Conservation (phyloP, 208 protist species). For the Leishmania arabica region DNA sequence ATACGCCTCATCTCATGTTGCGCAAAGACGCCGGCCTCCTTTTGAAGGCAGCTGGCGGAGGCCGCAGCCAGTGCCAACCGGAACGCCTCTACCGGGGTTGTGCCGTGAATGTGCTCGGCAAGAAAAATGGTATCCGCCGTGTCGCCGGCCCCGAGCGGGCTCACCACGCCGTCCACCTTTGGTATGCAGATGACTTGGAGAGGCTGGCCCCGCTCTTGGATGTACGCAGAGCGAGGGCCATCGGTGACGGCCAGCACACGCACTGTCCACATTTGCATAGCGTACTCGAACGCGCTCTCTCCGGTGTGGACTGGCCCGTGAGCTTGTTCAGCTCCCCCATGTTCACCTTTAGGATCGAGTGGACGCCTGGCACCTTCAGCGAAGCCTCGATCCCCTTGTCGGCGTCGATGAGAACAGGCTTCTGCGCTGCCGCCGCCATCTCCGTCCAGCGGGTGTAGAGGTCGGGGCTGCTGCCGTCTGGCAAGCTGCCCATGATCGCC, state of each 20-base stretch:
- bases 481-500: constrained; percentile 43
- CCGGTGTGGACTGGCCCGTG: constrained; percentile 16
- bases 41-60: constrained; percentile 44
- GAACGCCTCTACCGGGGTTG: constrained; percentile 27
- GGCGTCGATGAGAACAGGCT: constrained; percentile 43
- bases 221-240: constrained; percentile 25
- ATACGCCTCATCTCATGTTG: constrained; percentile 61
- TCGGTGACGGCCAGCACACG: constrained; percentile 37
- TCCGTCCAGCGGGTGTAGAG: constrained; percentile 40
- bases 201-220: constrained; percentile 22
- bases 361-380: constrained; percentile 24
- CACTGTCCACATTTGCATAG: constrained; percentile 35
- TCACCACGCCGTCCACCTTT: constrained; percentile 33
- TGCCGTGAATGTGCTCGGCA: constrained; percentile 25
- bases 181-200: constrained; percentile 20
- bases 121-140: constrained; percentile 43
- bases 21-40: constrained; percentile 27
- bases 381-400: constrained; percentile 37
- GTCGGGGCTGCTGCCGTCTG: constrained; percentile 18
- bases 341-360: constrained; percentile 42
- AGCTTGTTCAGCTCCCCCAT: constrained; percentile 33
- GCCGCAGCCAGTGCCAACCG: constrained; percentile 33
- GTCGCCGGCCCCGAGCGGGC: constrained; percentile 40
- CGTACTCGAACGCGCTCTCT: constrained; percentile 33
- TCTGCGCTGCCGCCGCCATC: constrained; percentile 25